Evolutionary conservation across 2,329 filamentous ascomycete genomes (phyloP), one percentile per base, ranked within the genome.

Genomic region (Chrysoporthe austroafricana): DNA sequence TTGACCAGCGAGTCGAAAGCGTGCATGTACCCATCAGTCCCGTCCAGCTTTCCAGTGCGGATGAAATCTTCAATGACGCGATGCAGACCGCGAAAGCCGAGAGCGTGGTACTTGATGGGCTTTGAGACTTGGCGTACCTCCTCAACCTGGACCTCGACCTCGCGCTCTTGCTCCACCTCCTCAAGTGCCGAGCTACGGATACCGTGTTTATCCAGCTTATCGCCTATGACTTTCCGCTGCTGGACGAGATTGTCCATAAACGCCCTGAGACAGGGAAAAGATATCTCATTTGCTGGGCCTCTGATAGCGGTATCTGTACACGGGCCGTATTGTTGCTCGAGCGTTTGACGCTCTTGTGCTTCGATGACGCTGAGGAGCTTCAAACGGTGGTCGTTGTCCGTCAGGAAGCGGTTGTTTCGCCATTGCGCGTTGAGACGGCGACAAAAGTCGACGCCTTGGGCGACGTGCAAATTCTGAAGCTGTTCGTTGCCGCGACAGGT

Each of bases 371-470:
- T 66, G 0, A 88, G 74, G 68, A 84, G 88, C 1, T 71, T 71
- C 0, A 74, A 67, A 0, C 79, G 79, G 0, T 83, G 75, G 0
- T 72, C 18, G 0, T 64, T 16, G 1, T 83, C 73, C 0, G 69
- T 67, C 0, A 87, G 71, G 18, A 81, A 84, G 0, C 82, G 71
- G 0, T 80, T 73, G 68, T 86, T 75, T 0, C 80, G 76, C 32
- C 79, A 72, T 0, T 78, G 74, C 0, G 86, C 85, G 62, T 90
- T 80, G 0, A 78, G 81, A 1, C 88, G 83, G 0, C 81, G 80
- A 67, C 88, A 88, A 69, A 87, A 91, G 69, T 91, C 86, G 0
- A 79, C 74, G 0, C 89, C 88, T 73, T 92, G 89, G 0, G 87
- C 80, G 3, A 83, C 79, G 70, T 89, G 88, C 0, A 92, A 78